phyloP scores from a whole-genome alignment of 345 rosid genomes.

The Linum tenue region DNA sequence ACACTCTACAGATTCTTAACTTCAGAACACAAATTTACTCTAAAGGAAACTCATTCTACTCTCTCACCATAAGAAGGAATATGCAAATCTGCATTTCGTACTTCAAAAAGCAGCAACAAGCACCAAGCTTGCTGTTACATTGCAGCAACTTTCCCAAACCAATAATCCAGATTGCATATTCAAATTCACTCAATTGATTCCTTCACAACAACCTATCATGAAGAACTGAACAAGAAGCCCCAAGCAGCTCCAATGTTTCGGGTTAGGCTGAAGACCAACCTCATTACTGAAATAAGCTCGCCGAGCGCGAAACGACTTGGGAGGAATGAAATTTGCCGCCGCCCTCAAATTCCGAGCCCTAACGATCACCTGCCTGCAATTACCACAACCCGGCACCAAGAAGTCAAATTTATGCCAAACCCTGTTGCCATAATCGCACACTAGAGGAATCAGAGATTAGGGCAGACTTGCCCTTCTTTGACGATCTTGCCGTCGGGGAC shows the following conservation, averaged over 20 bases:
- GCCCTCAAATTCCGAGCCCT: slow-evolving; percentile 86
- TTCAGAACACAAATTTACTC: background rate
- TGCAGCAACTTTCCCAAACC: background rate
- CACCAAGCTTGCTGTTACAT: background rate
- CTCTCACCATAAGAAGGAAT: background rate
- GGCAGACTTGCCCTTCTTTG: slow-evolving; percentile 64
- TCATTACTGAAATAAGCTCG: slow-evolving; percentile 76
- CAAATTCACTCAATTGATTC: background rate
- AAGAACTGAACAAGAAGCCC: background rate
- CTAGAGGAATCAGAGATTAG: background rate
- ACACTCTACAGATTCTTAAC: background rate
- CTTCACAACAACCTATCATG: background rate
- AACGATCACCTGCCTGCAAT: slow-evolving; percentile 60
- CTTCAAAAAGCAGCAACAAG: no score
- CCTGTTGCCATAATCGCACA: background rate
- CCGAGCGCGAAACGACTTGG: slow-evolving; percentile 79
- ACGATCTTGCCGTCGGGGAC: slow-evolving; percentile 68
- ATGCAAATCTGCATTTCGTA: background rate
- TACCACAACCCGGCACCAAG: slow-evolving; percentile 1
- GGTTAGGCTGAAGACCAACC: slow-evolving; percentile 29
- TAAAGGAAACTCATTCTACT: background rate
- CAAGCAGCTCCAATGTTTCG: background rate
- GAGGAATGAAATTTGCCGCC: slow-evolving; percentile 79
- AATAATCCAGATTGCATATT: background rate
- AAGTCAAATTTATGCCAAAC: background rate